Base-by-base conservation (phyloP, 129 eudicot species). In the Artemisia annua region DNA sequence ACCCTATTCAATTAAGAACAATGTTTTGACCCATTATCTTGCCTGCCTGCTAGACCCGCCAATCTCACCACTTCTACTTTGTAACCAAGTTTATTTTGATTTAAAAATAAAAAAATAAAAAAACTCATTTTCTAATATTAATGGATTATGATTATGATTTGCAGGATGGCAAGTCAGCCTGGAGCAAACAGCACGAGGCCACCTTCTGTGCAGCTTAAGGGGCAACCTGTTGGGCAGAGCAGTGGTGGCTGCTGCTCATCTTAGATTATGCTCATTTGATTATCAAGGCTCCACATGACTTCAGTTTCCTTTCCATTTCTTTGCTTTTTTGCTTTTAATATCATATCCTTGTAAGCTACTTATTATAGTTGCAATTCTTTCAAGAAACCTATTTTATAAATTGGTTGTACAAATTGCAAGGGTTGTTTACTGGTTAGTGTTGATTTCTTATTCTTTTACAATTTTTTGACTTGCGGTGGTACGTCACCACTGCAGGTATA, bases 111-210 rank as follows among this genome's bases (percentile, higher is more conserved):
- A 0, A 2, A 61, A 17, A 15, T 28, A 16, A 11, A 49, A 35
- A 35, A 1, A 5, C 49, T 60, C 32, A 46, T 60, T 35, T 59
- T 59, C n/a, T 50, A 17, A 19, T n/a, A n/a, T 39, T 16, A 17
- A 67, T 3, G 46, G 63, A 30, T 39, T 14, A 7, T 69, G 18
- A 70, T 71, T 18, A 0, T 68, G 18, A 48, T 49, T 61, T 69
- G 58, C 85, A 88, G 95, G 85, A 88, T 88, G 95, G 95, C 95
- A 6, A 88, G 83, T 71, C 95, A 88, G 73, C 95, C 95, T 7
- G 81, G 88, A 49, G 48, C 85, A 22, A 83, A 71, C 88, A 88
- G 43, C 73, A 66, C 9, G 18, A 85, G 85, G 88, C 88, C 91
- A 46, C 91, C 95, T 2, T 79, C 88, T 5, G 91, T 88, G 82